phyloP scores from a whole-genome alignment of 805 yeast genomes.

The Pichia ethanolica region DNA sequence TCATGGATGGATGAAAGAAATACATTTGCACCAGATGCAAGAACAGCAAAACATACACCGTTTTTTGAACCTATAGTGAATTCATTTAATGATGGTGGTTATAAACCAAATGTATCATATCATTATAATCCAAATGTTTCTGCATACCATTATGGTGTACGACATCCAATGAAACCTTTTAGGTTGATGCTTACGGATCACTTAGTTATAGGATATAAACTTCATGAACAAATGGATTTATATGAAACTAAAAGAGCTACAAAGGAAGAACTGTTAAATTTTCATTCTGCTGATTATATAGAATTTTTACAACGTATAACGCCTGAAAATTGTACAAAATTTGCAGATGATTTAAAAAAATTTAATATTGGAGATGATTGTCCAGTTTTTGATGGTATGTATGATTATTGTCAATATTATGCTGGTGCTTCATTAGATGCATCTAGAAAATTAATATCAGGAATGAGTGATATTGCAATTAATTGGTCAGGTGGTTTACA shows the following conservation, averaged over 20 bases:
- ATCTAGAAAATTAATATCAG: slow-evolving; percentile 74
- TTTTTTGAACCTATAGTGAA: slow-evolving; percentile 37
- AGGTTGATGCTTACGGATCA: slow-evolving; percentile 91
- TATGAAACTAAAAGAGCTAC: slow-evolving; percentile 82
- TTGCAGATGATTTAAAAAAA: slow-evolving; percentile 49
- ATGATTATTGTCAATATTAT: slow-evolving; percentile 79
- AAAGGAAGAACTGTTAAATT: slow-evolving; percentile 65
- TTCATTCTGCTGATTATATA: slow-evolving; percentile 84
- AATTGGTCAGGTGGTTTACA: slow-evolving; percentile 97
- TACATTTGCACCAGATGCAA: slow-evolving; percentile 20
- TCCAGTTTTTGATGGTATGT: slow-evolving; percentile 92
- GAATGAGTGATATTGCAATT: slow-evolving; percentile 87
- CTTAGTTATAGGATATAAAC: slow-evolving; percentile 72
- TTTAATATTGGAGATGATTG: slow-evolving; percentile 93
- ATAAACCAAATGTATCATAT: slow-evolving; percentile 66
- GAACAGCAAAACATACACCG: slow-evolving; percentile 33
- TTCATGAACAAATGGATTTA: slow-evolving; percentile 85
- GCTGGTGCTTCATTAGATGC: slow-evolving; percentile 96
- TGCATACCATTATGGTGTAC: slow-evolving; percentile 81
- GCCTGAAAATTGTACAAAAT: slow-evolving; percentile 61
- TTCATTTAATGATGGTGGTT: slow-evolving; percentile 30
- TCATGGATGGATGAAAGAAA: slow-evolving; percentile 23
- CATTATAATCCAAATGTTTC: slow-evolving; percentile 80
- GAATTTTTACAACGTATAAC: slow-evolving; percentile 69
- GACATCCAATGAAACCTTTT: slow-evolving; percentile 98